phyloP scores from a whole-genome alignment of 768 basidiomycete genomes.

The Serendipita sp. region DNA sequence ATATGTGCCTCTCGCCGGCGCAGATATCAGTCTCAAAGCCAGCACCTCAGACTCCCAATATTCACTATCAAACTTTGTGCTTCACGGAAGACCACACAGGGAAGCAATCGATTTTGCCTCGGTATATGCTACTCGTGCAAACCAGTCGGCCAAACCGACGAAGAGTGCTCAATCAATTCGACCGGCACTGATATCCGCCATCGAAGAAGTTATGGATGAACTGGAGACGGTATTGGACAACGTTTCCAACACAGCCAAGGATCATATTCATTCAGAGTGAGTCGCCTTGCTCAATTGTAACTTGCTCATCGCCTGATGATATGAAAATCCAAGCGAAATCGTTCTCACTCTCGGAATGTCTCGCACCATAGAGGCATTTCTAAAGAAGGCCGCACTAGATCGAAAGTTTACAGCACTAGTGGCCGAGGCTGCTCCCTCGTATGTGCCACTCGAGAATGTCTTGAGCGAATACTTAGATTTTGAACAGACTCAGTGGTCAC shows the following conservation, averaged over 20 bases:
- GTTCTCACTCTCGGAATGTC: slow-evolving; percentile 91
- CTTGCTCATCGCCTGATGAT: slow-evolving; percentile 4
- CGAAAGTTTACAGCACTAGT: slow-evolving; percentile 93
- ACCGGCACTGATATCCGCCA: slow-evolving; percentile 91
- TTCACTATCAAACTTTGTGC: slow-evolving; percentile 72
- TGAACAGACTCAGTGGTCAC: slow-evolving; percentile 60
- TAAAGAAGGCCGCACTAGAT: slow-evolving; percentile 78
- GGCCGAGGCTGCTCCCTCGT: slow-evolving; percentile 90
- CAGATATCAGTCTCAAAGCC: not conserved
- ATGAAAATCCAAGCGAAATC: slow-evolving; percentile 50
- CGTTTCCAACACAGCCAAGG: slow-evolving; percentile 82
- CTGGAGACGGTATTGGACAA: slow-evolving; percentile 91
- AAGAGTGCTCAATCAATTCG: slow-evolving; percentile 32
- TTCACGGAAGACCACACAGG: slow-evolving; percentile 49
- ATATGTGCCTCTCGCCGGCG: slow-evolving; percentile 13
- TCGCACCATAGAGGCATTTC: slow-evolving; percentile 81
- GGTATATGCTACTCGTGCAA: not conserved
- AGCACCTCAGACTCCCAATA: not conserved
- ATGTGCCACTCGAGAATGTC: slow-evolving; percentile 19
- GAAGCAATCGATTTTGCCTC: not conserved
- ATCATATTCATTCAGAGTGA: slow-evolving; percentile 97
- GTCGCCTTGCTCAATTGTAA: slow-evolving; percentile 17
- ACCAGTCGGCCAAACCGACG: not conserved
- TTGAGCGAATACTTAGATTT: not conserved
- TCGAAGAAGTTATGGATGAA: slow-evolving; percentile 91